Evolutionary conservation across 441 rosid species (phyloP).

Genomic region (Gossypium davidsonii): DNA sequence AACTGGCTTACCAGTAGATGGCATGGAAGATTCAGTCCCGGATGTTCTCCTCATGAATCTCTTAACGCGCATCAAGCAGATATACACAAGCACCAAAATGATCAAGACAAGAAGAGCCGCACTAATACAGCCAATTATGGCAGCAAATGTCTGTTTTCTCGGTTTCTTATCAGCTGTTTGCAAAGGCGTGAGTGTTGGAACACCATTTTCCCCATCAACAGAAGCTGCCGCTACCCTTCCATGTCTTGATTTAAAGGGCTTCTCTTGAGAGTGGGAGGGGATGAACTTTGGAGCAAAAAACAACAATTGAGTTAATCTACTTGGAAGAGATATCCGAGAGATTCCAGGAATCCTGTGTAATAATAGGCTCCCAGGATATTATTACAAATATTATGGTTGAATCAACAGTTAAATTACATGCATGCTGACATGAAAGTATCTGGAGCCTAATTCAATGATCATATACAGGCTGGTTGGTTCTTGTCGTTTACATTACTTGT

Average conservation of each 20-base stretch:
- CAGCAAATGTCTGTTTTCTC: slow-evolving; percentile 29
- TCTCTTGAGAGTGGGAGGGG: slow-evolving; percentile 19
- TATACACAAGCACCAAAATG: slow-evolving; percentile 28
- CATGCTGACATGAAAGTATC: background rate
- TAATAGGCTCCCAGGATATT: slow-evolving; percentile 14
- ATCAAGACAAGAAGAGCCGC: slow-evolving; percentile 34
- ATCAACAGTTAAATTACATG: background rate
- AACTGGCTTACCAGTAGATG: slow-evolving; percentile 28
- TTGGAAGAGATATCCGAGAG: slow-evolving; percentile 17
- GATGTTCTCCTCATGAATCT: slow-evolving; percentile 26
- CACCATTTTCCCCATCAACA: slow-evolving; percentile 18
- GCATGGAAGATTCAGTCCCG: slow-evolving; percentile 30
- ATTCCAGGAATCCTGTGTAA: slow-evolving; percentile 25
- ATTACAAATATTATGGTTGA: background rate
- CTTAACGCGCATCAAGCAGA: slow-evolving; percentile 38
- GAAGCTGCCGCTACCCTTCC: slow-evolving; percentile 27
- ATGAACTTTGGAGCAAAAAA: slow-evolving; percentile 16
- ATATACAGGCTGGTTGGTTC: background rate
- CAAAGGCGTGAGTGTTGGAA: slow-evolving; percentile 40
- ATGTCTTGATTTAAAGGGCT: slow-evolving; percentile 19
- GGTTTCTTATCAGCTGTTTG: slow-evolving; percentile 26
- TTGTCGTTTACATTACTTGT: background rate
- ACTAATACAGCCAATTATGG: slow-evolving; percentile 31
- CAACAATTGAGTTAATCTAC: slow-evolving; percentile 10
- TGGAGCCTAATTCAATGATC: background rate